These are phyloP conservation scores for Chytriomyces sp. DNA, from an alignment of 192 early-diverging fungal genomes.

Conservation along the genomic window DNA sequence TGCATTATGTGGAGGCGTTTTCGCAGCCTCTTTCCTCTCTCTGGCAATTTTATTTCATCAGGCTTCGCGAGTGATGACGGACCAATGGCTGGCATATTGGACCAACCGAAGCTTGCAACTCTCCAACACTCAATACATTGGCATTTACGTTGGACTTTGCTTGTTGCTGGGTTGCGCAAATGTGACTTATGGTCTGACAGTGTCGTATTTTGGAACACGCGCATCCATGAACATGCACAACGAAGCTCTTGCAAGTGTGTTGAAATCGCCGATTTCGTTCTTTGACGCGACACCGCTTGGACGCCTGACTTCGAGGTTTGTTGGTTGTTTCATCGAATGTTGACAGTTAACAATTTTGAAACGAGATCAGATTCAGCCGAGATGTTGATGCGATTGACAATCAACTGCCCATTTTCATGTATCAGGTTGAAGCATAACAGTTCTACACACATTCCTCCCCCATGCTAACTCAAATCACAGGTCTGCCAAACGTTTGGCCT, in stretches of 20 bases:
- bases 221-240: constrained; percentile 31
- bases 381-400: constrained; percentile 20
- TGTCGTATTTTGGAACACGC: constrained; percentile 50
- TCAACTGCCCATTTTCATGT: constrained; percentile 4
- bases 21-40: constrained; percentile 28
- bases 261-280: constrained; percentile 36
- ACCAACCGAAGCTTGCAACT: constrained; percentile 28
- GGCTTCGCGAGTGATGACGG: constrained; percentile 55
- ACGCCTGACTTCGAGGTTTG: constrained; percentile 31
- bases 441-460: too few species aligned
- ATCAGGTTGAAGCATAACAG: background rate
- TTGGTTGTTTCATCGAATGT: background rate
- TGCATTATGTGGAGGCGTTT: constrained; percentile 4
- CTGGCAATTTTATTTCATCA: constrained; percentile 53
- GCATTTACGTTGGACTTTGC: constrained; percentile 30
- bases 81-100: constrained; percentile 66
- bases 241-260: constrained; percentile 21
- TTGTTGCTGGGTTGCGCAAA: constrained; percentile 37
- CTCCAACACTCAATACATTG: constrained; percentile 26
- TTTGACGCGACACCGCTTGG: constrained; percentile 49
- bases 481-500: background rate
- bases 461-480: background rate
- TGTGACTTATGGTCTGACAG: constrained; percentile 26
- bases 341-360: background rate
- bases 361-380: background rate